Evolutionary conservation across 495 filamentous ascomycete species (phyloP).

Genomic region (Bacidia gigantensis): DNA sequence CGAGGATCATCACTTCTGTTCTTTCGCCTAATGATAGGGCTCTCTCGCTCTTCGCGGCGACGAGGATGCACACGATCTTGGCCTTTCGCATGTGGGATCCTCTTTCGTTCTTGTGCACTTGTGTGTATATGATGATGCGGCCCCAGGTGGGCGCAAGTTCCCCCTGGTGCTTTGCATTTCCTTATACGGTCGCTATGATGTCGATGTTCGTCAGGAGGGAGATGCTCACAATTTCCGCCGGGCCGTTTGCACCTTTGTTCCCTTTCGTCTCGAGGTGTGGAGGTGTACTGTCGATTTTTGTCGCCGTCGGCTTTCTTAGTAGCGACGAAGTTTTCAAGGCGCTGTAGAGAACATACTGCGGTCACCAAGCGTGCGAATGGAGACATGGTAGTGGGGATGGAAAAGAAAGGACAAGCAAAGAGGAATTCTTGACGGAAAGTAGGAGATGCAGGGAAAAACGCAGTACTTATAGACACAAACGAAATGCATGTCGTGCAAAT

Average conservation of each 20-base stretch:
- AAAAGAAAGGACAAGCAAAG: too few relatives aligned
- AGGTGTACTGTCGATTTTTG: neutral
- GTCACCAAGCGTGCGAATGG: too few relatives aligned
- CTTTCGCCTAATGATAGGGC: too few relatives aligned
- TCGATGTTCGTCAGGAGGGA: neutral
- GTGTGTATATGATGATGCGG: neutral
- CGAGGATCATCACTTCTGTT: too few relatives aligned
- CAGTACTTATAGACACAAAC: too few relatives aligned
- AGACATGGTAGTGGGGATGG: too few relatives aligned
- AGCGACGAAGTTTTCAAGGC: neutral
- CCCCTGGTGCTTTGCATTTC: neutral
- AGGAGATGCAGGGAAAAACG: too few relatives aligned
- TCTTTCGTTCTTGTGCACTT: too few relatives aligned
- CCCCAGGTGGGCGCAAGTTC: neutral
- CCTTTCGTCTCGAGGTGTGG: neutral
- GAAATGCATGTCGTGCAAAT: too few relatives aligned
- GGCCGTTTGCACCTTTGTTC: neutral
- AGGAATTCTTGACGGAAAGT: too few relatives aligned
- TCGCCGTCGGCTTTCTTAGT: neutral
- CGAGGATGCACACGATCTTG: neutral
- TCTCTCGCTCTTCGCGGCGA: too few relatives aligned
- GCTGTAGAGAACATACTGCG: neutral
- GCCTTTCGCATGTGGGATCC: neutral
- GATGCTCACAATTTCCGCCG: neutral
- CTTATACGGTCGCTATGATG: neutral